These are phyloP conservation scores for Dendrobium huoshanense DNA, from an alignment of 106 monocot genomes.

Conservation along the genomic window DNA sequence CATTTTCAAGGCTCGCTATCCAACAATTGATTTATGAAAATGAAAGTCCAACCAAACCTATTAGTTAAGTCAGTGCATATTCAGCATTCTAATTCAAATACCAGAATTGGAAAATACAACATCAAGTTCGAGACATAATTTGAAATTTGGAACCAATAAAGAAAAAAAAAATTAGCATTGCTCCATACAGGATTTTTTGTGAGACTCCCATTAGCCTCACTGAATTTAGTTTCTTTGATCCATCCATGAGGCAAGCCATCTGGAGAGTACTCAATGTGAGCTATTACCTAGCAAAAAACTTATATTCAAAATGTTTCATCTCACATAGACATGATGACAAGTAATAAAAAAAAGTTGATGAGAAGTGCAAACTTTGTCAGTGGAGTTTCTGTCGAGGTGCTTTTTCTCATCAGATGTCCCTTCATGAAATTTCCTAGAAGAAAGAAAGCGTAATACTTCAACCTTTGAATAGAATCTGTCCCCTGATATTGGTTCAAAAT, in stretches of 20 bases:
- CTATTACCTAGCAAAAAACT: slow-evolving; percentile 16
- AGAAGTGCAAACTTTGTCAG: slow-evolving; percentile 20
- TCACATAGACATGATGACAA: not conserved
- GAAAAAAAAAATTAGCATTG: too few relatives aligned
- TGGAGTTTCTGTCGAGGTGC: not conserved
- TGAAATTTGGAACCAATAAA: too few relatives aligned
- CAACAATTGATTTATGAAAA: too few relatives aligned
- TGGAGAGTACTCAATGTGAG: slow-evolving; percentile 23
- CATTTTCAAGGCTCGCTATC: too few relatives aligned
- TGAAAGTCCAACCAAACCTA: too few relatives aligned
- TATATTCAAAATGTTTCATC: not conserved
- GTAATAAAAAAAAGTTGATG: slow-evolving; percentile 11
- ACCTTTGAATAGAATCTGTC: slow-evolving; percentile 39
- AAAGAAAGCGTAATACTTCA: slow-evolving; percentile 29
- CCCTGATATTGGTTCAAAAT: slow-evolving; percentile 34
- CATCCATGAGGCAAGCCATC: slow-evolving; percentile 50
- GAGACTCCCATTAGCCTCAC: too few relatives aligned
- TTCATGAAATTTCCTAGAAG: slow-evolving; percentile 3
- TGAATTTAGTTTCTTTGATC: slow-evolving; percentile 35
- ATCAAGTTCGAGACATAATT: too few relatives aligned
- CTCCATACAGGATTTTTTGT: too few relatives aligned
- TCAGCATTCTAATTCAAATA: too few relatives aligned
- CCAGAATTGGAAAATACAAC: too few relatives aligned
- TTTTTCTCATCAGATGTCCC: slow-evolving; percentile 5
- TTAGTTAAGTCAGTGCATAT: too few relatives aligned